These are phyloP conservation scores for Monilinia aucupariae DNA, from an alignment of 2,329 filamentous ascomycete genomes.

Conservation along the genomic window DNA sequence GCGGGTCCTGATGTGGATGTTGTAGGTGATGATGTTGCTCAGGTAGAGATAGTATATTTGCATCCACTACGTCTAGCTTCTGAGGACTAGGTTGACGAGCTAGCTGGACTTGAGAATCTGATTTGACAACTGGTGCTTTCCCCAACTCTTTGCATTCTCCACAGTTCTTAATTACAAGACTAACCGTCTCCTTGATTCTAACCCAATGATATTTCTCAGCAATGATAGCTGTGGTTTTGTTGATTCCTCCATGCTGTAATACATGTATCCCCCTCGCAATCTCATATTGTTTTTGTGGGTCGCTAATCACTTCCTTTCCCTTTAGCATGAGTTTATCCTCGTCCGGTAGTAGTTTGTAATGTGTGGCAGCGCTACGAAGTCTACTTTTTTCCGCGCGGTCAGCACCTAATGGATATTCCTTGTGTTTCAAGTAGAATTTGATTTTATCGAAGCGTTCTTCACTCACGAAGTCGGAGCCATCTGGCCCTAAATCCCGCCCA, in stretches of 20 bases:
- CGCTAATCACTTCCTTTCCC: slow-evolving; percentile 93
- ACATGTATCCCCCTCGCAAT: slow-evolving; percentile 76
- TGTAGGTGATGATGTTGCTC: slow-evolving; percentile 13
- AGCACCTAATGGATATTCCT: slow-evolving; percentile 86
- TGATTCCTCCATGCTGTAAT: slow-evolving; percentile 81
- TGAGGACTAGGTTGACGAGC: slow-evolving; percentile 14
- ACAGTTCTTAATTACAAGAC: slow-evolving; percentile 89
- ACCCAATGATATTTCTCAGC: slow-evolving; percentile 97
- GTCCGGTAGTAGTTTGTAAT: slow-evolving; percentile 70
- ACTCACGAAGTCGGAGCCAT: slow-evolving; percentile 77
- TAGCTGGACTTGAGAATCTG: slow-evolving; percentile 20
- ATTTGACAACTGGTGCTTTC: slow-evolving; percentile 45
- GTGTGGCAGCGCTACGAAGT: slow-evolving; percentile 84
- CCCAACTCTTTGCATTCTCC: slow-evolving; percentile 77
- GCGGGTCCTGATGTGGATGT: not conserved
- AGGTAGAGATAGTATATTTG: slow-evolving; percentile 26
- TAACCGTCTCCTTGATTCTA: slow-evolving; percentile 95
- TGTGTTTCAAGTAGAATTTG: slow-evolving; percentile 91
- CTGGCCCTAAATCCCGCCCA: slow-evolving; percentile 51
- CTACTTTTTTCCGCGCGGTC: slow-evolving; percentile 94
- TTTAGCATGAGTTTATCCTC: slow-evolving; percentile 86
- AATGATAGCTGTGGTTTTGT: slow-evolving; percentile 93
- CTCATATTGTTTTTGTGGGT: slow-evolving; percentile 83
- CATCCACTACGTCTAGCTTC: slow-evolving; percentile 22
- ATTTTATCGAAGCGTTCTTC: slow-evolving; percentile 99